A percentile compares a stretch with the other conserved stretches of the same genome.
Evolutionary conservation across 2,329 filamentous ascomycete species (phyloP).

Genomic region (Cladophialophora yegresii): DNA sequence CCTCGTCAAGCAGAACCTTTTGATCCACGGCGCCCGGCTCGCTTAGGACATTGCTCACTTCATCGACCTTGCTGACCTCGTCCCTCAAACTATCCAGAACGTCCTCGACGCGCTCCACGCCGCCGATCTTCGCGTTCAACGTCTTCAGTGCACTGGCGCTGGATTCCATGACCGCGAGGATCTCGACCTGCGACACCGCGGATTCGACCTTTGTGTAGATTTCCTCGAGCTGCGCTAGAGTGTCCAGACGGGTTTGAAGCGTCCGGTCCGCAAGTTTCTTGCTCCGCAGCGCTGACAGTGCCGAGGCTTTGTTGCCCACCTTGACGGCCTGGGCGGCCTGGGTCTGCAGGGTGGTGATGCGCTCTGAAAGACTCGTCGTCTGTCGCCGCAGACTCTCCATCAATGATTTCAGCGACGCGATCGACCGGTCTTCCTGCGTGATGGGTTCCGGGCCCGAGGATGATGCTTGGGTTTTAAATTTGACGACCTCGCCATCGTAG

Average conservation of each 20-base stretch:
- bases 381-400: conserved; percentile 67
- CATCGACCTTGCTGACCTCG: conserved; percentile 79
- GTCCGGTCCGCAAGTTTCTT: conserved; percentile 80
- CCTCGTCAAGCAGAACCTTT: conserved; percentile 67
- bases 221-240: conserved; percentile 78
- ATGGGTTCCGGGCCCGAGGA: conserved; percentile 51
- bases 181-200: conserved; percentile 78
- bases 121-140: conserved; percentile 76
- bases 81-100: conserved; percentile 74
- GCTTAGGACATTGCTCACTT: conserved; percentile 74
- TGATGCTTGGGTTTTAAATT: conserved; percentile 62
- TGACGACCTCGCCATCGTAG: conserved; percentile 64
- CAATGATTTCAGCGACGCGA: conserved; percentile 76
- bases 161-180: conserved; percentile 79
- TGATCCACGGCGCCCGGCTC: conserved; percentile 53
- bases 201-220: conserved; percentile 81
- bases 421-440: conserved; percentile 75
- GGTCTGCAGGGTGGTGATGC: conserved; percentile 52
- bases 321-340: conserved; percentile 70
- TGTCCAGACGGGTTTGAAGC: conserved; percentile 69
- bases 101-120: conserved; percentile 71
- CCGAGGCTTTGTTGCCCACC: conserved; percentile 71
- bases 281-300: conserved; percentile 74
- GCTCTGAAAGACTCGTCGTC: conserved; percentile 63
- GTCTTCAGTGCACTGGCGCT: conserved; percentile 70